Evolutionary conservation across 2,329 filamentous ascomycete genomes (phyloP), one percentile per base, ranked within the genome.

Genomic region (Chrysoporthe puriensis): DNA sequence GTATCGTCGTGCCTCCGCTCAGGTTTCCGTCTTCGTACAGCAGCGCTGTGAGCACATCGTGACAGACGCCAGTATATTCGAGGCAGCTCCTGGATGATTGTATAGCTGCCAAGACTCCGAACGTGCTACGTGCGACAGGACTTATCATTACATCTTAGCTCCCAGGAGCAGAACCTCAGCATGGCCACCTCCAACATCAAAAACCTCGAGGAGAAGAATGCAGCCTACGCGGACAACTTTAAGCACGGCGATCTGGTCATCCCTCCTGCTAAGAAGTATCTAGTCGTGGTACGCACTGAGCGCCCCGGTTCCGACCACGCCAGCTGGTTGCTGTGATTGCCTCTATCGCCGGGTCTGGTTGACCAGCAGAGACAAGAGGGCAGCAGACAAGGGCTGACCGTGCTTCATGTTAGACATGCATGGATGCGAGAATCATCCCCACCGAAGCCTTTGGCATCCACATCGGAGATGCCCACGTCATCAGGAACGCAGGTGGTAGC

Each of bases 341-440:
- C 36, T 40, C 36, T 40, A 40, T 9, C 36, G 6, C 36, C 36
- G 36, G 36, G 36, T 40, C 36, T 40, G 36, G 36, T 40, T 40
- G 36, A 9, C 59, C 36, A 73, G 73, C 42, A 69, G 72, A 14
- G 26, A 7, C 69, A 73, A n/a, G 70, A 73, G 36, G 14, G 32
- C 62, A 52, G 18, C 16, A 26, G 26, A 56, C 63, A 40, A 32
- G 40, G 4, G 46, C 46, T 26, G n/a, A 50, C 46, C n/a, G 5
- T 14, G 46, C n/a, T 26, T 56, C 11, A 32, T 34, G 3, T 26
- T 95, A 57, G 57, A 92, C 91, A 0, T 96, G 92, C 79, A 96
- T 96, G 91, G 92, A 96, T 74, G 90, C 92, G 5, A 88, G 92
- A 63, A 81, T 89, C 72, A 85, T 95, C 73, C 88, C 92, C 0